Evolutionary conservation across 2,329 filamentous ascomycete genomes (phyloP).

Genomic region (Fusarium pseudocircinatum): DNA sequence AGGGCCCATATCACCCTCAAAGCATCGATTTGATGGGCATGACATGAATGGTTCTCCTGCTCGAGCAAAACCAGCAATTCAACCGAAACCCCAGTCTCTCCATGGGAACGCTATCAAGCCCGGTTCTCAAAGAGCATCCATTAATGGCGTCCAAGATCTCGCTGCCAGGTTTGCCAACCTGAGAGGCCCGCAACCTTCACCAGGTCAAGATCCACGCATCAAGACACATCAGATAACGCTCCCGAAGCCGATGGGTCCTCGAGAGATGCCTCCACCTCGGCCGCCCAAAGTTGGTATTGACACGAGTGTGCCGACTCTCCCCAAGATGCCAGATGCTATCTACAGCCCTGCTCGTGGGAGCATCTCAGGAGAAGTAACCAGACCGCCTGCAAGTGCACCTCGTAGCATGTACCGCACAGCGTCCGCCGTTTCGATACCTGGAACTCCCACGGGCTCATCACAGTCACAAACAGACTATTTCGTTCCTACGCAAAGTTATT

Average conservation of each 20-base stretch:
- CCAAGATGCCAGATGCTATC: conserved; percentile 77
- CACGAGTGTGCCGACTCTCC: conserved; percentile 66
- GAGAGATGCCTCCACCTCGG: conserved; percentile 61
- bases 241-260: conserved; percentile 56
- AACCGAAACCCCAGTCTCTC: conserved; percentile 74
- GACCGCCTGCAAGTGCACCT: conserved; percentile 71
- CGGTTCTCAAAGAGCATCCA: conserved; percentile 41
- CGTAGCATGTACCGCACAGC: conserved; percentile 70
- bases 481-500: conserved; percentile 41
- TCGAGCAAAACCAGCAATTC: conserved; percentile 59
- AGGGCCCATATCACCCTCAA: conserved; percentile 18
- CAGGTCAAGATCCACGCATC: conserved; percentile 63
- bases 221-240: conserved; percentile 58
- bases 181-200: conserved; percentile 53
- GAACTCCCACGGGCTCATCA: conserved; percentile 42
- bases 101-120: conserved; percentile 65
- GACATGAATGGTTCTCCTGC: conserved; percentile 26
- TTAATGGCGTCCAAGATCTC: conserved; percentile 58
- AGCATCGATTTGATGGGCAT: conserved; percentile 30
- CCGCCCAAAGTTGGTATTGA: conserved; percentile 59
- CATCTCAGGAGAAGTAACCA: conserved; percentile 70
- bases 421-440: conserved; percentile 56
- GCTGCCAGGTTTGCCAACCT: conserved; percentile 67
- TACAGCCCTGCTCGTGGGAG: conserved; percentile 82
- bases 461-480: conserved; percentile 49